Evolutionary conservation across 371 early-diverging fungal species (phyloP).

Genomic region (Lichtheimia corymbifera): DNA sequence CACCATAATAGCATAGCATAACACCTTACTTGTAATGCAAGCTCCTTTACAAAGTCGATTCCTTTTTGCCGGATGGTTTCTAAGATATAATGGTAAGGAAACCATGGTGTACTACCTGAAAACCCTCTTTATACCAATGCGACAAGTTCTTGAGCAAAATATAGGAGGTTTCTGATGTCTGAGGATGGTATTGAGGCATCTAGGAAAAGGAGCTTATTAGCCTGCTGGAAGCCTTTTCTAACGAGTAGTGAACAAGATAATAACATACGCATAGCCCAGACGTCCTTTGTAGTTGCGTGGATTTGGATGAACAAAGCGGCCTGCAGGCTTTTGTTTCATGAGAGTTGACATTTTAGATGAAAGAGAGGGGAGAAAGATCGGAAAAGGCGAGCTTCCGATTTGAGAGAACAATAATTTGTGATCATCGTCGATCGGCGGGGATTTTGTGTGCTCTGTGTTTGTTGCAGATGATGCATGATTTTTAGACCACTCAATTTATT

Average conservation of each 20-base stretch:
- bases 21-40: conserved; percentile 31
- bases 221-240: too few species aligned
- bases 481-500: too few species aligned
- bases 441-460: too few species aligned
- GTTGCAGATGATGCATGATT: too few species aligned
- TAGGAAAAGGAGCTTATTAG: background rate
- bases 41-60: conserved; percentile 39
- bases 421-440: too few species aligned
- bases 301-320: conserved; percentile 10
- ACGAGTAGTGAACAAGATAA: background rate
- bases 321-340: background rate
- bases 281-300: conserved; percentile 21
- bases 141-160: conserved; percentile 38
- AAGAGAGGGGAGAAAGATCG: background rate
- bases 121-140: conserved; percentile 14
- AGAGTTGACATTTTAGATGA: background rate
- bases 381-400: too few species aligned
- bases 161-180: conserved; percentile 31
- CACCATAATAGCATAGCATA: too few species aligned
- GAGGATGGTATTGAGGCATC: conserved; percentile 33
- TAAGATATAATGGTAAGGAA: conserved; percentile 5
- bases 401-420: too few species aligned
- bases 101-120: background rate
- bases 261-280: conserved; percentile 31
- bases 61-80: conserved; percentile 46